phyloP scores from a whole-genome alignment of 306 rosid genomes.

The Glycine soja region DNA sequence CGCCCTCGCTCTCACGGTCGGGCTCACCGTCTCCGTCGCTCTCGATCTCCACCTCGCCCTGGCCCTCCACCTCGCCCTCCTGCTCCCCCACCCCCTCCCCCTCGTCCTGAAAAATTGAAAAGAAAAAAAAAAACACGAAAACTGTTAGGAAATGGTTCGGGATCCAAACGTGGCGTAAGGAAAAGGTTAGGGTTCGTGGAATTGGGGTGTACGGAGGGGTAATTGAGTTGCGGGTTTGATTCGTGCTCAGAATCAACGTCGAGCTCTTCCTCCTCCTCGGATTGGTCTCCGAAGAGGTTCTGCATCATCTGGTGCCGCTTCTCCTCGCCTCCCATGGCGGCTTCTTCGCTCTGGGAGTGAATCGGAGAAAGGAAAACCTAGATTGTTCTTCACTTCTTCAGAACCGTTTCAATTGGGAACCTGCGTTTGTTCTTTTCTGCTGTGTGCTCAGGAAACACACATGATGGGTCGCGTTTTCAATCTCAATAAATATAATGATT shows the following conservation, averaged over 20 bases:
- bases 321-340: constrained; percentile 79
- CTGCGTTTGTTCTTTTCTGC: no score
- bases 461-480: no score
- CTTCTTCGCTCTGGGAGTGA: not conserved
- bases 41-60: constrained; percentile 83
- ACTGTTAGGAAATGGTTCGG: not conserved
- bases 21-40: constrained; percentile 66
- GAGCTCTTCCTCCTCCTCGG: constrained; percentile 91
- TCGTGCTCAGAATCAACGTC: constrained; percentile 85
- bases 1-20: constrained; percentile 89
- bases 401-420: not conserved
- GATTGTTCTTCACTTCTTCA: no score
- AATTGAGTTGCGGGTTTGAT: constrained; percentile 87
- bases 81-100: constrained; percentile 52
- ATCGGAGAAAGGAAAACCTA: not conserved
- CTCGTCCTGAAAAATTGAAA: constrained; percentile 56
- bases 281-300: constrained; percentile 95
- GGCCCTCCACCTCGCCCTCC: constrained; percentile 68
- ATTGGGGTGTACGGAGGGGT: constrained; percentile 59
- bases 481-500: no score
- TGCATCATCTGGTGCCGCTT: constrained; percentile 99
- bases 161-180: no score
- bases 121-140: not conserved
- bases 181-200: not conserved
- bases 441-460: no score